A percentile compares a stretch with the other conserved stretches of the same genome.
These are phyloP conservation scores for Pseudocercospora crystallina DNA, from an alignment of 2,329 filamentous ascomycete species.

Conservation along the genomic window DNA sequence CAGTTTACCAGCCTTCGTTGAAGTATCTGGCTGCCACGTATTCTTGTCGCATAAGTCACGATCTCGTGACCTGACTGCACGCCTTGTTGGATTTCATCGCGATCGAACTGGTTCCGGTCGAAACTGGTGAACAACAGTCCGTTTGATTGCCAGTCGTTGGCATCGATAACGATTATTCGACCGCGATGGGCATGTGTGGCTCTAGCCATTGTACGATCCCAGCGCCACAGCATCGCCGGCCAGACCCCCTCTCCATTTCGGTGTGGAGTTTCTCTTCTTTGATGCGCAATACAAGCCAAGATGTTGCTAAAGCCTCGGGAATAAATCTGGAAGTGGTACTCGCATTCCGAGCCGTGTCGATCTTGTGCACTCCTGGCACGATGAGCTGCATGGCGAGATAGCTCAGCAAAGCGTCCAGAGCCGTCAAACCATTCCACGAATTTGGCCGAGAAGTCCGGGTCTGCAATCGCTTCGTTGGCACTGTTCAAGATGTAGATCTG, in stretches of 20 bases:
- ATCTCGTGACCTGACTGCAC: neutral
- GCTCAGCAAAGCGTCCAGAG: neutral
- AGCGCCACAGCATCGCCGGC: neutral
- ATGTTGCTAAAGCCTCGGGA: neutral
- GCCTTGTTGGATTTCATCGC: neutral
- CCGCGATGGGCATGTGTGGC: too few species aligned
- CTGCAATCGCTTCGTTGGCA: neutral
- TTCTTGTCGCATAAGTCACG: neutral
- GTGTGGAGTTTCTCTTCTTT: neutral
- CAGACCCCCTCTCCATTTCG: constrained; percentile 3
- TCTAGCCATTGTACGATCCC: too few species aligned
- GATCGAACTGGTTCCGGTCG: neutral
- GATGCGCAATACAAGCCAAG: constrained; percentile 2
- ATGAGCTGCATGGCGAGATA: neutral
- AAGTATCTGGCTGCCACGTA: neutral
- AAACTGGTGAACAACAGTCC: neutral
- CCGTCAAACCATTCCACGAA: neutral
- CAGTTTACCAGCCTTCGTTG: neutral
- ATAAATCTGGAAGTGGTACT: constrained; percentile 3
- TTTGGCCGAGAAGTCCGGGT: neutral
- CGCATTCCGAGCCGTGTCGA: neutral
- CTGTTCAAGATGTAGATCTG: constrained; percentile 3
- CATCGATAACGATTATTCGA: neutral
- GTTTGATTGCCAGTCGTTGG: neutral
- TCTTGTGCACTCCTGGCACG: too few species aligned